Percentiles rank a stretch among this genome's conserved stretches.
Evolutionary conservation across 768 basidiomycete species (phyloP).

Genomic region (Leucosporidium yakuticum): DNA sequence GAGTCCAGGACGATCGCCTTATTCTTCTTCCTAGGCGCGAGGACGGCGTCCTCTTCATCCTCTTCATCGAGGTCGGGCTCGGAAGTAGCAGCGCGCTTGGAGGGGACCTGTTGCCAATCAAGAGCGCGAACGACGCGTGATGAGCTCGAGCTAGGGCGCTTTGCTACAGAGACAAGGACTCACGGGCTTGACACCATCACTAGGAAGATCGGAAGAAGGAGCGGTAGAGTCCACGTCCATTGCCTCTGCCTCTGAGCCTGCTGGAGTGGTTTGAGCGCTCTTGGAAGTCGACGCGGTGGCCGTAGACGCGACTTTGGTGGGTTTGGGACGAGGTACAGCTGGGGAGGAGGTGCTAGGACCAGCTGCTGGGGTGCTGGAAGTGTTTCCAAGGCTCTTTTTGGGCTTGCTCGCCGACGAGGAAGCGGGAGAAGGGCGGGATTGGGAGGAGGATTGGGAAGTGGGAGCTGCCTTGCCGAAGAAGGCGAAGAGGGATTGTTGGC

Average conservation of each 20-base stretch:
- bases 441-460: neutral
- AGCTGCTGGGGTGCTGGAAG: neutral
- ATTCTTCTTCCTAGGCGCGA: neutral
- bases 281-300: neutral
- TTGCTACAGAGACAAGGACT: too few species aligned
- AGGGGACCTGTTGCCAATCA: neutral
- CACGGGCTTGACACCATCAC: too few species aligned
- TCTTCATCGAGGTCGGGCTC: neutral
- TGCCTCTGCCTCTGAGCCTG: conserved; percentile 1
- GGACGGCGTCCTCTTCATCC: neutral
- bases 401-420: neutral
- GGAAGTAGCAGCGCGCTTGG: conserved; percentile 1
- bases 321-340: neutral
- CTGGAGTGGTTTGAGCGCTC: neutral
- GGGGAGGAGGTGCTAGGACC: neutral
- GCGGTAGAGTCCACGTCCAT: conserved; percentile 1
- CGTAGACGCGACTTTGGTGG: neutral
- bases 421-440: neutral
- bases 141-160: too few species aligned
- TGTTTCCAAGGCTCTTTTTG: neutral
- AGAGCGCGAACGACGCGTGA: too few species aligned
- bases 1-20: neutral
- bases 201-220: too few species aligned
- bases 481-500: conserved; percentile 10
- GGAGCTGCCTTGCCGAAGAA: conserved; percentile 16